Conservation (phyloP, 176 grass and related monocot genomes). For the Bothriochloa decipiens region DNA sequence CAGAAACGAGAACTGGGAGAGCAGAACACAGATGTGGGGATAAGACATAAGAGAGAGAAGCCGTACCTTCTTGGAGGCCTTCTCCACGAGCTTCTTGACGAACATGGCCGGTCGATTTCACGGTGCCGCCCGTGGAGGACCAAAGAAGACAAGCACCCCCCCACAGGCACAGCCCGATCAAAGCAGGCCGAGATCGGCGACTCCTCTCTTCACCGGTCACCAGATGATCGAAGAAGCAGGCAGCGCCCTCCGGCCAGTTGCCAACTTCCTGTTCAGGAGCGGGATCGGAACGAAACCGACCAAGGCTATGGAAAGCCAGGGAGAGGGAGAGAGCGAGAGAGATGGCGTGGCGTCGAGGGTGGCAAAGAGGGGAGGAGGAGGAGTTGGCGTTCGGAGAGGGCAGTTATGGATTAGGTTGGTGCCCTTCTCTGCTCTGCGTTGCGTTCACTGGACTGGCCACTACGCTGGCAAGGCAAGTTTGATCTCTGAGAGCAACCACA, state of each 20-base stretch:
- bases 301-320: no score
- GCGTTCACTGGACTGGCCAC: neutral
- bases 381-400: conserved; percentile 20
- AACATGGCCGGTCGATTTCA: conserved; percentile 59
- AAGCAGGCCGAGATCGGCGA: neutral
- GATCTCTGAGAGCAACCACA: no score
- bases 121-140: neutral
- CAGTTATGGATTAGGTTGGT: conserved; percentile 46
- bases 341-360: conserved; percentile 7
- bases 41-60: no score
- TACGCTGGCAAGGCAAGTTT: neutral
- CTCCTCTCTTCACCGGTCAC: neutral
- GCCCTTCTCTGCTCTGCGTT: neutral
- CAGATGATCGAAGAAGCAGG: no score
- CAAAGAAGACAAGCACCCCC: neutral
- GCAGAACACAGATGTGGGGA: no score
- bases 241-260: no score
- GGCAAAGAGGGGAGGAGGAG: neutral
- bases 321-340: no score
- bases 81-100: conserved; percentile 81
- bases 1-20: no score
- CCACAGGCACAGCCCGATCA: no score
- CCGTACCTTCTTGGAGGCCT: conserved; percentile 80
- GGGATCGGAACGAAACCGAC: conserved; percentile 28
- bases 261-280: conserved; percentile 14